Evolutionary conservation across 306 rosid species (phyloP).

Genomic region (Dryas drummondii): DNA sequence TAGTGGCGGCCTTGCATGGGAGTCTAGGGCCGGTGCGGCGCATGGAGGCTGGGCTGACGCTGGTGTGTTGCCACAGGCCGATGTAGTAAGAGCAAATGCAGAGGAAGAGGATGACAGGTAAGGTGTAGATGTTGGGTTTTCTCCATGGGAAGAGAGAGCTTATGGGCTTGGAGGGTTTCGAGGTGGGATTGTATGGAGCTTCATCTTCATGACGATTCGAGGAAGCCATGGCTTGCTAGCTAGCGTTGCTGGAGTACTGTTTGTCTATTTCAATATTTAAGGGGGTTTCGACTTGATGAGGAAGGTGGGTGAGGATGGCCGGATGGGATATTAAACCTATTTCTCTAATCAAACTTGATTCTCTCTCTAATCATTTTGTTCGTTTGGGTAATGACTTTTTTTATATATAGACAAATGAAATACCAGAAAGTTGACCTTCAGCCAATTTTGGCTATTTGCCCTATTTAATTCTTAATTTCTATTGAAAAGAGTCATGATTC

Average conservation of each 20-base stretch:
- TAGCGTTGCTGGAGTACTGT: background rate
- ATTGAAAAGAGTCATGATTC: too few relatives aligned
- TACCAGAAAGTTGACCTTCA: too few relatives aligned
- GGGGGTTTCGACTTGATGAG: background rate
- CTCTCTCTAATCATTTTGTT: too few relatives aligned
- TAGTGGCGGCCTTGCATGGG: constrained; percentile 18
- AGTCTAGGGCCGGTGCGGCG: background rate
- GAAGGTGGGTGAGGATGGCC: too few relatives aligned
- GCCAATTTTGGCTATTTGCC: too few relatives aligned
- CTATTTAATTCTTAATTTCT: too few relatives aligned
- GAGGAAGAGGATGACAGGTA: constrained; percentile 49
- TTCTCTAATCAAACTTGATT: too few relatives aligned
- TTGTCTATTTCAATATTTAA: background rate
- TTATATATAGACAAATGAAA: too few relatives aligned
- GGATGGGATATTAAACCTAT: too few relatives aligned
- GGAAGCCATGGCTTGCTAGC: constrained; percentile 16
- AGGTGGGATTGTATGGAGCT: constrained; percentile 44
- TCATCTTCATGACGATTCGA: background rate
- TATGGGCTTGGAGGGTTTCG: constrained; percentile 44
- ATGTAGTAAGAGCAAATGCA: constrained; percentile 52
- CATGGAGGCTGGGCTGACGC: background rate
- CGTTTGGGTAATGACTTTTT: too few relatives aligned
- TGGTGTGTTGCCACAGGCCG: constrained; percentile 46
- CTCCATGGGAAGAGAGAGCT: constrained; percentile 22
- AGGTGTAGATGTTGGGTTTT: constrained; percentile 44